phyloP scores from a whole-genome alignment of 2,329 filamentous ascomycete genomes.

The Fusarium xylarioides region DNA sequence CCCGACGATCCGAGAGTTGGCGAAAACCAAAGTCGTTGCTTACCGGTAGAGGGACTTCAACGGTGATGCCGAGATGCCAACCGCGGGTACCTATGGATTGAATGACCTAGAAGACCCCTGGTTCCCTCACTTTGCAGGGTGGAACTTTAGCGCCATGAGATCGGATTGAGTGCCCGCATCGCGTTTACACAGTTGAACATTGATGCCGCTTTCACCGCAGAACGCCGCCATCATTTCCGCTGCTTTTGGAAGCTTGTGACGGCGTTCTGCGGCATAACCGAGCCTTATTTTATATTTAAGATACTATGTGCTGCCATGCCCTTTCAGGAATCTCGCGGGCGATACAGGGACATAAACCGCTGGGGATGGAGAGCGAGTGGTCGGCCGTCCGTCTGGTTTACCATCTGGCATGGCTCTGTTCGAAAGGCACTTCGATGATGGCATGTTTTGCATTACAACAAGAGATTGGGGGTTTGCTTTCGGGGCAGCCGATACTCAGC shows the following conservation, averaged over 20 bases:
- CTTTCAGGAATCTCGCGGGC: neutral
- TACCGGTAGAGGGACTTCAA: neutral
- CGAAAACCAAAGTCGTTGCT: neutral
- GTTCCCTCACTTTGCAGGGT: neutral
- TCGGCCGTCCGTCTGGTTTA: neutral
- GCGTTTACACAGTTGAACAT: neutral
- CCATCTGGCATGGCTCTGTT: neutral
- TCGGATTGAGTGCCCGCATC: neutral
- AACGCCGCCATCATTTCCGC: constrained; percentile 23
- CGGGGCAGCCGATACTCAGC: neutral
- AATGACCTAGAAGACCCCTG: neutral
- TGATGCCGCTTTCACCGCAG: constrained; percentile 15
- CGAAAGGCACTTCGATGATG: neutral
- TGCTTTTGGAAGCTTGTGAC: neutral
- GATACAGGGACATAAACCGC: constrained; percentile 8
- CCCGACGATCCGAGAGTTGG: neutral
- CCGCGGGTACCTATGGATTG: neutral
- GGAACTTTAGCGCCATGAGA: neutral
- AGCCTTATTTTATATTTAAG: constrained; percentile 14
- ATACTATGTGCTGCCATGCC: neutral
- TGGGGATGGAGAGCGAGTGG: neutral
- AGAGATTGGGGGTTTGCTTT: neutral
- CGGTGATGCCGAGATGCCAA: constrained; percentile 16
- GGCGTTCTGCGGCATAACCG: constrained; percentile 22
- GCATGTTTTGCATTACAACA: neutral